Evolutionary conservation across 2,329 filamentous ascomycete species (phyloP).

Genomic region (Rugonectria rugulosa): DNA sequence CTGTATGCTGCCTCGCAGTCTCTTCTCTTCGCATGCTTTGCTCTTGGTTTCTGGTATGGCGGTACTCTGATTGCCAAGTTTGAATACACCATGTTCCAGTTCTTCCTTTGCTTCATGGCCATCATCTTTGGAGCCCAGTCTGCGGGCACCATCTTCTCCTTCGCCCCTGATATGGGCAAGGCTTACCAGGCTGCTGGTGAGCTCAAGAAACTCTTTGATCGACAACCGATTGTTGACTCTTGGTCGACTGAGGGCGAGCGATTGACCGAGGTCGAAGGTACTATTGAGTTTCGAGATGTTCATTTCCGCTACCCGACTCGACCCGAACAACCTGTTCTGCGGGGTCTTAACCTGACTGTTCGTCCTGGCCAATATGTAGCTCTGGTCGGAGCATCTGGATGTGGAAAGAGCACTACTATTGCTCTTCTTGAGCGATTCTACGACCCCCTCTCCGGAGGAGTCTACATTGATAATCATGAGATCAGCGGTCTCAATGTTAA

Average conservation of each 20-base stretch:
- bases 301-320: constrained; percentile 95
- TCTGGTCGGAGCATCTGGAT: constrained; percentile 91
- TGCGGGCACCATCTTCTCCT: constrained; percentile 87
- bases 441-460: constrained; percentile 80
- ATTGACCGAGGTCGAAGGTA: constrained; percentile 72
- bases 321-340: constrained; percentile 89
- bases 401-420: constrained; percentile 94
- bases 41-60: constrained; percentile 93
- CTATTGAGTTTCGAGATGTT: constrained; percentile 88
- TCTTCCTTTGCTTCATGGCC: constrained; percentile 89
- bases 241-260: constrained; percentile 76
- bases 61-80: constrained; percentile 74
- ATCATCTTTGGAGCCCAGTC: constrained; percentile 93
- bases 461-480: constrained; percentile 84
- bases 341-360: constrained; percentile 78
- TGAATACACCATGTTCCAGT: constrained; percentile 83
- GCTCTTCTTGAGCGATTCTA: constrained; percentile 94
- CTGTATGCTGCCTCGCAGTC: constrained; percentile 89
- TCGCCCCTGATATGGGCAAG: constrained; percentile 92
- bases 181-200: constrained; percentile 83
- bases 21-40: constrained; percentile 82
- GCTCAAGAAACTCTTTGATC: constrained; percentile 85
- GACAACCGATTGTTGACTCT: constrained; percentile 80
- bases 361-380: constrained; percentile 85
- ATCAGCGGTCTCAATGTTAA: constrained; percentile 84